Evolutionary conservation across 148 eudicot genomes (phyloP), one percentile per base, ranked within the genome.

Genomic region (Vaccinium vitisidaea): DNA sequence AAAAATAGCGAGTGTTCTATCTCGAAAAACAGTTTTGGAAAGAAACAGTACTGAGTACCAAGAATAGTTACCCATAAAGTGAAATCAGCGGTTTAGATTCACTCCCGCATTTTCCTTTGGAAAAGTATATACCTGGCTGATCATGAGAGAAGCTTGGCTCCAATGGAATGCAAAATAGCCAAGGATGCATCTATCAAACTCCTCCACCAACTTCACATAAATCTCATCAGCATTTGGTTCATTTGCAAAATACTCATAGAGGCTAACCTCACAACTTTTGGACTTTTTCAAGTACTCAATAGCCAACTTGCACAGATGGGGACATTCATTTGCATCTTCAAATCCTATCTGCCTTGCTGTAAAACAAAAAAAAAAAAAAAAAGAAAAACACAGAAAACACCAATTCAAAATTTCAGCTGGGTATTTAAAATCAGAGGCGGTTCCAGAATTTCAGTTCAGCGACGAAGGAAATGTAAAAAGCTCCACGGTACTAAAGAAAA

Each of bases 261-360:
- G 92, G 71, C 71, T 85, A 19, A 87, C 89, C 36, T 94, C 98
- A 76, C 87, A 84, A 1, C 87, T 93, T 56, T 92, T 88, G 0
- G 93, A 85, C 83, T 86, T 91, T 83, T 86, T 92, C 88, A 94
- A 77, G 63, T 96, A 94, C 75, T 93, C 94, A 75, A 81, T 79
- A 15, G 92, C 93, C 59, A 96, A 84, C 27, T 92, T 92, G 87
- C 95, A 86, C 19, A 96, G 76, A 16, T 84, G 77, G 4, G 94
- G 93, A 83, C 94, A 94, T 79, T 96, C 95, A 9, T 85, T 90
- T 61, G 87, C 91, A 85, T 96, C 95, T 14, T 87, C 87, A 61
- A 93, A 90, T 82, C 99, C 99, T 48, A 96, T 87, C 86, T 96
- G 99, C 90, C 98, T 92, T 2, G 95, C 99, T 96, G n/a, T 79